Conservation (phyloP, 2,329 filamentous ascomycete species). For the Colletotrichum eremochloae region DNA sequence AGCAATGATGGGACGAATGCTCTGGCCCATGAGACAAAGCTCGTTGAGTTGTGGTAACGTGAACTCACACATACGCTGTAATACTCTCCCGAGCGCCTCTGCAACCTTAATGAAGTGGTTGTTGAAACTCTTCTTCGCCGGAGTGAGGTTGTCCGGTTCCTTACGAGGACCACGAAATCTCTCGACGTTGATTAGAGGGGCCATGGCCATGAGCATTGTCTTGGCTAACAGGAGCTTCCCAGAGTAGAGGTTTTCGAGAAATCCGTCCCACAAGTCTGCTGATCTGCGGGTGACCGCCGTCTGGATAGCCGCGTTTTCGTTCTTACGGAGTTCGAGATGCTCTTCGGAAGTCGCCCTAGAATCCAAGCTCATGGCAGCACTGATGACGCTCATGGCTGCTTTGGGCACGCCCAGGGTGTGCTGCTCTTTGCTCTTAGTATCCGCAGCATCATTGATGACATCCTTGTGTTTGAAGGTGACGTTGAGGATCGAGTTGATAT, state of each 20-base stretch:
- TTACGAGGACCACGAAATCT: constrained; percentile 72
- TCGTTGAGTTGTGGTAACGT: constrained; percentile 75
- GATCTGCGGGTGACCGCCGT: constrained; percentile 79
- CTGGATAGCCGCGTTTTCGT: constrained; percentile 63
- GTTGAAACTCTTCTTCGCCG: constrained; percentile 80
- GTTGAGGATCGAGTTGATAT: constrained; percentile 75
- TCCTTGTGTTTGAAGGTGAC: constrained; percentile 73
- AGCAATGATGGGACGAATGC: constrained; percentile 81
- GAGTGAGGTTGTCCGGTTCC: constrained; percentile 54
- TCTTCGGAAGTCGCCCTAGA: constrained; percentile 59
- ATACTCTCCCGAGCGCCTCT: constrained; percentile 76
- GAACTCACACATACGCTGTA: constrained; percentile 86
- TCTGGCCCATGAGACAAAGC: constrained; percentile 76
- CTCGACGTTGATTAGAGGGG: constrained; percentile 81
- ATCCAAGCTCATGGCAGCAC: constrained; percentile 66
- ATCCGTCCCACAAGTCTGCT: constrained; percentile 81
- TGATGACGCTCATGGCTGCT: constrained; percentile 61
- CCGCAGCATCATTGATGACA: constrained; percentile 69
- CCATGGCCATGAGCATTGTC: constrained; percentile 78
- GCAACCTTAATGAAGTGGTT: constrained; percentile 70
- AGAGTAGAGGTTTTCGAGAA: constrained; percentile 76
- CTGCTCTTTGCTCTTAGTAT: constrained; percentile 50
- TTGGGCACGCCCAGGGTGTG: constrained; percentile 60
- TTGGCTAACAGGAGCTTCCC: constrained; percentile 80
- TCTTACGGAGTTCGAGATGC: constrained; percentile 45